Evolutionary conservation across 805 yeast species (phyloP).

Genomic region (Kuraishia ogatae): DNA sequence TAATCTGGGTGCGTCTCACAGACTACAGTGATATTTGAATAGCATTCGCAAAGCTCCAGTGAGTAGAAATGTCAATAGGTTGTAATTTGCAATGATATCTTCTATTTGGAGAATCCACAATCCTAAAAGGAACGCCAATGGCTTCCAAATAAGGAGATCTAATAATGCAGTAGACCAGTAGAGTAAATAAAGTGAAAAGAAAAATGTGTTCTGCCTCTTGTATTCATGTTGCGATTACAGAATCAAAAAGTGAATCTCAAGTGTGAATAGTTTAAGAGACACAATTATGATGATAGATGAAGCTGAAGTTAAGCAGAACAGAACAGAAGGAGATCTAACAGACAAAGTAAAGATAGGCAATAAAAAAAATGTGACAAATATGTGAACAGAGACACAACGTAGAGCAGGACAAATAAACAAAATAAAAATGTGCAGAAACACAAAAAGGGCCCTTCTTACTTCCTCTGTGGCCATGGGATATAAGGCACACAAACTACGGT

Average conservation of each 20-base stretch:
- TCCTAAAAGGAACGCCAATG: no score
- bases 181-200: not conserved
- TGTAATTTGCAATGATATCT: no score
- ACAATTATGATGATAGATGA: not conserved
- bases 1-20: no score
- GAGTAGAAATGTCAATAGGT: no score
- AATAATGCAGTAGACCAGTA: not conserved
- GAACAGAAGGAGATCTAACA: not conserved
- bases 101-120: no score
- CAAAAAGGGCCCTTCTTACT: not conserved
- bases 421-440: not conserved
- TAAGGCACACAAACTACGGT: not conserved
- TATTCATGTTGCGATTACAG: not conserved
- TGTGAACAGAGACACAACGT: not conserved
- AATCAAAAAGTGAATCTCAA: not conserved
- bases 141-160: no score
- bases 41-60: no score
- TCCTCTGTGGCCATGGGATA: not conserved
- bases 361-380: not conserved
- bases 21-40: no score
- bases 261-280: not conserved
- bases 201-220: not conserved
- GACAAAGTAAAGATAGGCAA: not conserved
- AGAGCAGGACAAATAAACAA: not conserved
- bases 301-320: not conserved